Evolutionary conservation across 371 early-diverging fungal species (phyloP).

Genomic region (Ordospora pajunii): DNA sequence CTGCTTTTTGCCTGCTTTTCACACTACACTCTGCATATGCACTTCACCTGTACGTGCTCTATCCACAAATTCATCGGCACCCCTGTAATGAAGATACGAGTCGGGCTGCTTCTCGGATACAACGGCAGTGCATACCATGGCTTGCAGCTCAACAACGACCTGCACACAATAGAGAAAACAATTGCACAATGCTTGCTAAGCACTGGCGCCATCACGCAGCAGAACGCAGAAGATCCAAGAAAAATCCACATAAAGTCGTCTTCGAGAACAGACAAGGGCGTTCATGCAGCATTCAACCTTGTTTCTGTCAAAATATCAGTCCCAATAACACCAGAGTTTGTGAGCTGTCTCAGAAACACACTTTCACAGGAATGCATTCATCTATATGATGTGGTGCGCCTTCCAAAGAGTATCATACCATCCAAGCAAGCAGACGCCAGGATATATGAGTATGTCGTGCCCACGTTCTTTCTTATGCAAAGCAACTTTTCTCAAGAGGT

Average conservation of each 20-base stretch:
- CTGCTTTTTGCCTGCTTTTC: background rate
- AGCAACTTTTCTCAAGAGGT: conserved; percentile 12
- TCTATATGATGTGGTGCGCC: conserved; percentile 65
- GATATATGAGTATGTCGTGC: conserved; percentile 88
- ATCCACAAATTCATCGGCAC: background rate
- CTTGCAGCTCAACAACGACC: conserved; percentile 54
- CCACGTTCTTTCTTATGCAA: conserved; percentile 70
- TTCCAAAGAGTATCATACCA: conserved; percentile 73
- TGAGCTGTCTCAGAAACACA: conserved; percentile 68
- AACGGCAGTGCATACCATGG: conserved; percentile 56
- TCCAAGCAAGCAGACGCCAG: conserved; percentile 79
- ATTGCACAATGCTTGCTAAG: conserved; percentile 33
- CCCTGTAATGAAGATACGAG: conserved; percentile 52
- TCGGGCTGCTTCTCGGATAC: conserved; percentile 57
- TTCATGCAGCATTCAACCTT: conserved; percentile 89
- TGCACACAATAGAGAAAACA: conserved; percentile 54
- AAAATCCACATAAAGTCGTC: conserved; percentile 71
- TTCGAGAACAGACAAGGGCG: conserved; percentile 97
- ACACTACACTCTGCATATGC: no score
- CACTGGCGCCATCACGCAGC: conserved; percentile 26
- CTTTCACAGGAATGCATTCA: conserved; percentile 68
- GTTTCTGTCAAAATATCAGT: conserved; percentile 70
- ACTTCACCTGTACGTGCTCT: background rate
- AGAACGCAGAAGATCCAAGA: conserved; percentile 49
- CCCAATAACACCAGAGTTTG: background rate